These are phyloP conservation scores for Dioszegia aurantiaca DNA, from an alignment of 768 basidiomycete species.

Conservation along the genomic window DNA sequence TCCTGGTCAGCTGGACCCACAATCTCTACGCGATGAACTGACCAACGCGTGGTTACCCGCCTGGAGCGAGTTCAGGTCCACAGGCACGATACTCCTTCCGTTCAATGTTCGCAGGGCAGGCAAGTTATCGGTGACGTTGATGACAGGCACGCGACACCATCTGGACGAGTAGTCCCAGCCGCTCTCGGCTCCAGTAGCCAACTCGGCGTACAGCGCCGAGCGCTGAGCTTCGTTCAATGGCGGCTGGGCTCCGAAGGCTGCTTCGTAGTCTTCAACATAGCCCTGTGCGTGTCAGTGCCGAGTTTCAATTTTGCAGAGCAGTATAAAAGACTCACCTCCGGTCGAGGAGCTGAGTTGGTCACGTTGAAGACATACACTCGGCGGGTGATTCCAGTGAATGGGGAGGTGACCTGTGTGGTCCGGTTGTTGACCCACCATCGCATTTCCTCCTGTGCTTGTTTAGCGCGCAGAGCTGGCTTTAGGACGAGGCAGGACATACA, in stretches of 20 bases:
- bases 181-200: conserved; percentile 83
- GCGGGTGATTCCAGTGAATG: conserved; percentile 57
- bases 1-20: conserved; percentile 54
- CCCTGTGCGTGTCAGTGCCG: conserved; percentile 25
- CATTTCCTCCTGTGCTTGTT: conserved; percentile 63
- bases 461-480: not conserved
- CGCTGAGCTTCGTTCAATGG: conserved; percentile 63
- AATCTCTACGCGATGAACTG: conserved; percentile 4
- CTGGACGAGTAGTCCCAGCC: conserved; percentile 54
- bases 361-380: conserved; percentile 71
- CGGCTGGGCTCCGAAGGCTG: conserved; percentile 62
- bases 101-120: conserved; percentile 69
- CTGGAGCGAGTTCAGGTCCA: conserved; percentile 80
- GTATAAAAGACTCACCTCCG: conserved; percentile 59
- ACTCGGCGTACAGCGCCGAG: conserved; percentile 73
- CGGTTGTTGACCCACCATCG: conserved; percentile 79
- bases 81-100: conserved; percentile 65
- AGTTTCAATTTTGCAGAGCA: not conserved
- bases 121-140: conserved; percentile 55
- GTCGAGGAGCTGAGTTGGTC: conserved; percentile 70
- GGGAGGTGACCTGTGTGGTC: conserved; percentile 53
- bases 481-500: conserved; percentile 38
- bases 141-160: conserved; percentile 55
- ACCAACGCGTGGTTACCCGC: conserved; percentile 56
- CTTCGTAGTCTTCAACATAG: conserved; percentile 66